These are phyloP conservation scores for Penicillium sp. DNA, from an alignment of 2,329 filamentous ascomycete species.

Conservation along the genomic window DNA sequence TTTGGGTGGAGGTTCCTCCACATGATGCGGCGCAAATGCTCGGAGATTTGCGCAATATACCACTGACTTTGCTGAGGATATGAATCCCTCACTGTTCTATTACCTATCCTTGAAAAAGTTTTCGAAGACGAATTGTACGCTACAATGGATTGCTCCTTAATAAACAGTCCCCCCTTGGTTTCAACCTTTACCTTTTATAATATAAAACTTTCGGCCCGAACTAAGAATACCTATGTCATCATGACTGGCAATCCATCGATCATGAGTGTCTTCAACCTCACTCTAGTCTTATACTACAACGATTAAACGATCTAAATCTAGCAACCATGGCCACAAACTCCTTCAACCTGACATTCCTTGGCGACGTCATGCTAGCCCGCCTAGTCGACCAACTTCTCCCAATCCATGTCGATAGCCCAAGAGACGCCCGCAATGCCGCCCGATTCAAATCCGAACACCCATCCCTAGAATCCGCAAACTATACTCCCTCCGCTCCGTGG, in stretches of 20 bases:
- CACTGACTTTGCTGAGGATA: conserved; percentile 19
- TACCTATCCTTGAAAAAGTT: conserved; percentile 14
- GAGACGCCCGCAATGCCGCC: conserved; percentile 22
- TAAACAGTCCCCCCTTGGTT: neutral
- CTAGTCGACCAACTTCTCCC: conserved; percentile 43
- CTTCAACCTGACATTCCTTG: conserved; percentile 34
- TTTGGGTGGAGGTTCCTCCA: conserved; percentile 7
- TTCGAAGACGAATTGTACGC: conserved; percentile 15
- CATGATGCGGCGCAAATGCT: conserved; percentile 19
- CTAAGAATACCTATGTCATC: conserved; percentile 13
- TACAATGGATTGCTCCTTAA: conserved; percentile 14
- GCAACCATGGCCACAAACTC: conserved; percentile 3
- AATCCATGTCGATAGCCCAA: conserved; percentile 27
- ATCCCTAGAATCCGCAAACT: conserved; percentile 19
- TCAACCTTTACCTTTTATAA: neutral
- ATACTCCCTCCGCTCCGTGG: conserved; percentile 34
- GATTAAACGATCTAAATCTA: no score
- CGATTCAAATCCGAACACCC: conserved; percentile 20
- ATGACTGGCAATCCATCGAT: conserved; percentile 8
- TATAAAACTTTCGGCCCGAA: neutral
- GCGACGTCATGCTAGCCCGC: conserved; percentile 46
- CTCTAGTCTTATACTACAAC: neutral
- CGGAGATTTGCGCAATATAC: conserved; percentile 23
- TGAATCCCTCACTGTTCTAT: conserved; percentile 16
- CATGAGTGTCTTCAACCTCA: neutral